A percentile compares a stretch with the other conserved stretches of the same genome.
Evolutionary conservation across 345 rosid species (phyloP).

Genomic region (Pistacia vera): DNA sequence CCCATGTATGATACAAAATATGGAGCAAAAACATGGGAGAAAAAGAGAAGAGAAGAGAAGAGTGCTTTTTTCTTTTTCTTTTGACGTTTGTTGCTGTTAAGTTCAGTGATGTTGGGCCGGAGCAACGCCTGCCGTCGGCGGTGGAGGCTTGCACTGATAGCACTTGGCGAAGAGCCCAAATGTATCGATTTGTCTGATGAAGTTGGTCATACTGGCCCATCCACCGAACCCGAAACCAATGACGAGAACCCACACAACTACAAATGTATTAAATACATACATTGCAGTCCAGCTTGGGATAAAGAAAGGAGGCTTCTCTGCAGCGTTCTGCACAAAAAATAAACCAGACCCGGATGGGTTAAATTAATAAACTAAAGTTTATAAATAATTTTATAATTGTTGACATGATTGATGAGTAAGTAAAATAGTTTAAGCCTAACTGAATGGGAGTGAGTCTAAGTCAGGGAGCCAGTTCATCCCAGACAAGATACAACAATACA

Average conservation of each 20-base stretch:
- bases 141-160: conserved; percentile 91
- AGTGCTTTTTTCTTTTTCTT: neutral
- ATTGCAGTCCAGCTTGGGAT: conserved; percentile 91
- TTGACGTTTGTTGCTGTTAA: neutral
- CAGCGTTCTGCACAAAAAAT: conserved; percentile 68
- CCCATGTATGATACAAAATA: conserved; percentile 61
- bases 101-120: conserved; percentile 43
- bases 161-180: conserved; percentile 98
- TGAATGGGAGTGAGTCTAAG: conserved; percentile 16
- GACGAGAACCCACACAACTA: conserved; percentile 79
- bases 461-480: conserved; percentile 41
- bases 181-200: conserved; percentile 78
- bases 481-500: conserved; percentile 20
- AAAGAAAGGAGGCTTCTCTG: conserved; percentile 89
- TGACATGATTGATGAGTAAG: neutral
- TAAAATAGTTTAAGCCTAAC: neutral
- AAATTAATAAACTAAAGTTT: no score
- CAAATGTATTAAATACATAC: conserved; percentile 72
- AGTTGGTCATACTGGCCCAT: conserved; percentile 98
- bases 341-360: no score
- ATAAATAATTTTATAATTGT: no score
- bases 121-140: conserved; percentile 38
- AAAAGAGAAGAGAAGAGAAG: no score
- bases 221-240: conserved; percentile 99
- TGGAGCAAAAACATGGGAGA: conserved; percentile 21